A percentile compares a stretch with the other conserved stretches of the same genome.
Evolutionary conservation across 176 grass and related monocot genomes (phyloP).

Genomic region (Zizania latifolia): DNA sequence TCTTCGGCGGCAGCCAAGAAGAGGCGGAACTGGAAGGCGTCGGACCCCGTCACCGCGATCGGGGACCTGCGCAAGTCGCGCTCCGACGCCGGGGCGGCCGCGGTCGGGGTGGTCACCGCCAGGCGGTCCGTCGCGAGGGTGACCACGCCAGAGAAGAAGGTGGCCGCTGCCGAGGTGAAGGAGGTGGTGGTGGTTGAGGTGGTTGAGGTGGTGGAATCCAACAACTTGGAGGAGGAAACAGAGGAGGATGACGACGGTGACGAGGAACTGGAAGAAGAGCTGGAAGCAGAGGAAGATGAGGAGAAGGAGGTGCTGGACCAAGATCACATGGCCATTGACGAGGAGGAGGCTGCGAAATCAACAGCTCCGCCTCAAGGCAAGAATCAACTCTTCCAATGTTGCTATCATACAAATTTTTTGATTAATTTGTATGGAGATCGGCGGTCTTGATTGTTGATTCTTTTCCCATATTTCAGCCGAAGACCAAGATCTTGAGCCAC

Average conservation of each 20-base stretch:
- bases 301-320: constrained; percentile 39
- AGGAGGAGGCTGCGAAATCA: background rate
- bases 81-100: constrained; percentile 29
- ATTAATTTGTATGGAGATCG: background rate
- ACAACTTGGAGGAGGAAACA: constrained; percentile 3
- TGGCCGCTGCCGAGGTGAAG: constrained; percentile 40
- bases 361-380: constrained; percentile 34
- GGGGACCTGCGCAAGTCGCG: constrained; percentile 53
- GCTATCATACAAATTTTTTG: background rate
- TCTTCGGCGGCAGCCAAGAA: constrained; percentile 49
- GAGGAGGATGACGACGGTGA: constrained; percentile 27
- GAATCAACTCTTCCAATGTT: background rate
- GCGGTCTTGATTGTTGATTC: constrained; percentile 4
- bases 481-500: constrained; percentile 34
- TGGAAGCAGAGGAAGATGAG: constrained; percentile 34
- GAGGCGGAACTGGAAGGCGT: constrained; percentile 58
- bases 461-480: background rate
- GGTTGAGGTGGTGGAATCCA: constrained; percentile 33
- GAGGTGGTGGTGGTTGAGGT: constrained; percentile 64
- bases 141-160: constrained; percentile 35
- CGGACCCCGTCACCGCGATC: constrained; percentile 41
- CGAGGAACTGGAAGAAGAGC: constrained; percentile 36
- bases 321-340: constrained; percentile 41
- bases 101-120: background rate
- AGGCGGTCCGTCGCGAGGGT: constrained; percentile 24